A percentile compares a stretch with the other conserved stretches of the same genome.
phyloP scores from a whole-genome alignment of 1,284 basidiomycete genomes.

The Entoloma clypeatum region DNA sequence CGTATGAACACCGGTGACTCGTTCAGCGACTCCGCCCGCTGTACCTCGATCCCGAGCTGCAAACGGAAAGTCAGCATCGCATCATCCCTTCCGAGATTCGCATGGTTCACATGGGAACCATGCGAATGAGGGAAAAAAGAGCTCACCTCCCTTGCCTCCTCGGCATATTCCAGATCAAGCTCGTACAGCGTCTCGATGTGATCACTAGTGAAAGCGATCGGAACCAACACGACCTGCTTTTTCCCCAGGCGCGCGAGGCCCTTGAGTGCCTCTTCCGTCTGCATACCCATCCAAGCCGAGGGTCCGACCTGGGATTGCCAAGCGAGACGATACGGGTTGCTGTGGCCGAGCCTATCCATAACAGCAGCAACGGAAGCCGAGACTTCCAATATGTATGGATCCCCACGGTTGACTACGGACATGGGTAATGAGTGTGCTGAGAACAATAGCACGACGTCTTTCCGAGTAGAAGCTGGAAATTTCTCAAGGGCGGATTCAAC shows the following conservation, averaged over 20 bases:
- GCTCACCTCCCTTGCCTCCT: constrained; percentile 84
- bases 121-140: constrained; percentile 16
- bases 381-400: constrained; percentile 96
- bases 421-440: constrained; percentile 98
- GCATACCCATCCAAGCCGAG: constrained; percentile 97
- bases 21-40: constrained; percentile 94
- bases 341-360: constrained; percentile 79
- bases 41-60: constrained; percentile 87
- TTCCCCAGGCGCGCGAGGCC: constrained; percentile 86
- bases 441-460: constrained; percentile 85
- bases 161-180: constrained; percentile 90
- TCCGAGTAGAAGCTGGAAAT: constrained; percentile 70
- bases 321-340: constrained; percentile 86
- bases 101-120: too few species aligned
- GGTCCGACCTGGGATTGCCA: constrained; percentile 99
- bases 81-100: too few species aligned
- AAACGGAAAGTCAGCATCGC: constrained; percentile 14
- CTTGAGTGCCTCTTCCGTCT: constrained; percentile 90
- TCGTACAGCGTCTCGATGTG: constrained; percentile 99
- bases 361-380: constrained; percentile 90
- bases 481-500: constrained; percentile 81
- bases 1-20: constrained; percentile 96
- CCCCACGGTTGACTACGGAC: constrained; percentile 96
- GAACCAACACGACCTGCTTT: constrained; percentile 88
- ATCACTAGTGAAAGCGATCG: constrained; percentile 98